These are phyloP conservation scores for Coniochaeta hoffmannii DNA, from an alignment of 2,329 filamentous ascomycete species.

Conservation along the genomic window DNA sequence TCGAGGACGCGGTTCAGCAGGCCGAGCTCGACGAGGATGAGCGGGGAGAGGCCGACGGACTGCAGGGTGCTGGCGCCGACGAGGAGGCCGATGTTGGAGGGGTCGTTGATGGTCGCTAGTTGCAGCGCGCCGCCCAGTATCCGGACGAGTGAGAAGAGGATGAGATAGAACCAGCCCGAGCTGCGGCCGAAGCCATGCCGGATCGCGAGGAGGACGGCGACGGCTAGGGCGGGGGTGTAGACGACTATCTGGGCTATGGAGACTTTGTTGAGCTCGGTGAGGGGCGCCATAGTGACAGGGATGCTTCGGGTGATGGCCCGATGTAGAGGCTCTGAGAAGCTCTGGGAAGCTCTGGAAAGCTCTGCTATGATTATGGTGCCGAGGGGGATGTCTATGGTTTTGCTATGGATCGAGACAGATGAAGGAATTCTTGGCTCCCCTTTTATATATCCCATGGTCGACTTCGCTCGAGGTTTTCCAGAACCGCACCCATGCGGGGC, in stretches of 20 bases:
- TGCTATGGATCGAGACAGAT: background rate
- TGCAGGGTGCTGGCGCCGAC: conserved; percentile 35
- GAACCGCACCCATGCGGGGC: background rate
- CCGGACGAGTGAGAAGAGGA: conserved; percentile 43
- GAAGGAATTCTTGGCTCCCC: background rate
- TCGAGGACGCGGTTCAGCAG: conserved; percentile 30
- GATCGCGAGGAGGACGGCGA: conserved; percentile 27
- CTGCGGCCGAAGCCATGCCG: conserved; percentile 37
- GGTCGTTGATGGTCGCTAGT: conserved; percentile 38
- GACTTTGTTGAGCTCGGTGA: conserved; percentile 21
- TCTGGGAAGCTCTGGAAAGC: background rate
- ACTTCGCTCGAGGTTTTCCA: background rate
- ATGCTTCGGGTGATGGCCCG: background rate
- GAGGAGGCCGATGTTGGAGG: conserved; percentile 27
- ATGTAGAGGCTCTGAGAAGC: background rate
- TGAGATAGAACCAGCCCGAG: conserved; percentile 45
- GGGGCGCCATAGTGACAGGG: conserved; percentile 9
- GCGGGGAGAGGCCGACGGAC: conserved; percentile 37
- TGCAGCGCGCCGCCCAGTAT: conserved; percentile 41
- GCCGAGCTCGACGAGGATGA: conserved; percentile 37
- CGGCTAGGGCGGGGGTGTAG: conserved; percentile 27
- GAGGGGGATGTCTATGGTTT: background rate
- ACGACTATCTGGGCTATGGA: conserved; percentile 33
- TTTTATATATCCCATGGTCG: background rate
- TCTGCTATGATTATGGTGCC: background rate